Evolutionary conservation across 805 yeast genomes (phyloP).

Genomic region (Yarrowia keelungensis): DNA sequence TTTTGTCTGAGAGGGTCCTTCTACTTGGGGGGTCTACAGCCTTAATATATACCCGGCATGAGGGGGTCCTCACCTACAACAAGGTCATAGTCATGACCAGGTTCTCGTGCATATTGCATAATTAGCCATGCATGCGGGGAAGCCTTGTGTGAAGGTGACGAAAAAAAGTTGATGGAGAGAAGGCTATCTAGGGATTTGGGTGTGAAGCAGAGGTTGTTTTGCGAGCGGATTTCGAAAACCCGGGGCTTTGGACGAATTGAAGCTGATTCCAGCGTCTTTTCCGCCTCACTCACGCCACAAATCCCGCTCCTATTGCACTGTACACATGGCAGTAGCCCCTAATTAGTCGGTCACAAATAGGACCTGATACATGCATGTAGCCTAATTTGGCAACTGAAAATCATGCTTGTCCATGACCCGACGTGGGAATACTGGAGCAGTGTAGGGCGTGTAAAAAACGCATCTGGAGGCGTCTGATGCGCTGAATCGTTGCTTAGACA

Average conservation of each 20-base stretch:
- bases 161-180: not conserved
- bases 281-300: not conserved
- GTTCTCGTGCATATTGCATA: slow-evolving; percentile 30
- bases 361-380: slow-evolving; percentile 27
- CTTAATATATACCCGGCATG: slow-evolving; percentile 6
- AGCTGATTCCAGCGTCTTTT: not conserved
- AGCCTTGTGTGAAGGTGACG: slow-evolving; percentile 2
- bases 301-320: not conserved
- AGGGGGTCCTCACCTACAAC: not conserved
- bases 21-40: not conserved
- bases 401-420: not conserved
- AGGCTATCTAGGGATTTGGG: not conserved
- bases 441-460: not conserved
- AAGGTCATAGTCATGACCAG: not conserved
- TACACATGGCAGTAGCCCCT: slow-evolving; percentile 13
- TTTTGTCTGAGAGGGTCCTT: not conserved
- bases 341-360: slow-evolving; percentile 20
- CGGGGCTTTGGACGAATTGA: not conserved
- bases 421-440: not conserved
- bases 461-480: too few relatives aligned
- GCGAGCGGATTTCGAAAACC: not conserved
- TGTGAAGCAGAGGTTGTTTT: not conserved
- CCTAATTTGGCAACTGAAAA: slow-evolving; percentile 36
- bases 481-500: too few relatives aligned
- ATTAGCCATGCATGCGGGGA: slow-evolving; percentile 35